Percentiles rank a stretch among this genome's conserved stretches.
Conservation (phyloP, 345 rosid genomes). For the Cardamine occulta region DNA sequence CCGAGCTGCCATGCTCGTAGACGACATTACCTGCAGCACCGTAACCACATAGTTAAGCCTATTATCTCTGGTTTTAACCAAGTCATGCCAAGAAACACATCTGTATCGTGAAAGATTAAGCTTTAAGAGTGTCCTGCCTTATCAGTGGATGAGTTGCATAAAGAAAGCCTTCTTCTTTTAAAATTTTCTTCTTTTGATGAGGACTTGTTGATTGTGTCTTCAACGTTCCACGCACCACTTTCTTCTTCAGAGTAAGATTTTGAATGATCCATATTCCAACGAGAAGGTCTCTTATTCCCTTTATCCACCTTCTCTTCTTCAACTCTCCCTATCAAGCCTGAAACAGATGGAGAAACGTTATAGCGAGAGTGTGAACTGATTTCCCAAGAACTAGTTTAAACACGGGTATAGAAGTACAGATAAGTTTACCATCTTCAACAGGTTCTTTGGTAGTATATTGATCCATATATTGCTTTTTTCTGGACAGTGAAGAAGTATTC, state of each 20-base stretch:
- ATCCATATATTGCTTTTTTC: conserved; percentile 51
- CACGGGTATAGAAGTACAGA: not conserved
- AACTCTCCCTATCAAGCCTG: conserved; percentile 39
- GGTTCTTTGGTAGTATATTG: conserved; percentile 47
- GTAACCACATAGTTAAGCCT: not conserved
- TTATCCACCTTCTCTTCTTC: conserved; percentile 47
- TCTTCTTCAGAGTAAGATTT: conserved; percentile 52
- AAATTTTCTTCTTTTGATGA: conserved; percentile 51
- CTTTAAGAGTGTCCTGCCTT: conserved; percentile 46
- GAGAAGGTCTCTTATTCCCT: conserved; percentile 45
- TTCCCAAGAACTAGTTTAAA: not conserved
- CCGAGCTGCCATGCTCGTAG: conserved; percentile 76
- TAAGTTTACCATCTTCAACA: conserved; percentile 47
- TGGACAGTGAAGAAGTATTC: conserved; percentile 46
- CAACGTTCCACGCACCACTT: conserved; percentile 44
- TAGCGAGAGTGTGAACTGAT: not conserved
- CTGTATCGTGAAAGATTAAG: not conserved
- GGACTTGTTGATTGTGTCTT: conserved; percentile 41
- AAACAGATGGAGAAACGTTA: conserved; percentile 29
- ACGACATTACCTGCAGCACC: conserved; percentile 47
- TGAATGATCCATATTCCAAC: conserved; percentile 47
- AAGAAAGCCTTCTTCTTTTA: conserved; percentile 56
- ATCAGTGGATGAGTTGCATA: conserved; percentile 48
- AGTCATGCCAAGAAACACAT: not conserved
- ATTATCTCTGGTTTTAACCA: not conserved